Conservation (phyloP, 169 alveolate genomes). For the Eimeria maxima region DNA sequence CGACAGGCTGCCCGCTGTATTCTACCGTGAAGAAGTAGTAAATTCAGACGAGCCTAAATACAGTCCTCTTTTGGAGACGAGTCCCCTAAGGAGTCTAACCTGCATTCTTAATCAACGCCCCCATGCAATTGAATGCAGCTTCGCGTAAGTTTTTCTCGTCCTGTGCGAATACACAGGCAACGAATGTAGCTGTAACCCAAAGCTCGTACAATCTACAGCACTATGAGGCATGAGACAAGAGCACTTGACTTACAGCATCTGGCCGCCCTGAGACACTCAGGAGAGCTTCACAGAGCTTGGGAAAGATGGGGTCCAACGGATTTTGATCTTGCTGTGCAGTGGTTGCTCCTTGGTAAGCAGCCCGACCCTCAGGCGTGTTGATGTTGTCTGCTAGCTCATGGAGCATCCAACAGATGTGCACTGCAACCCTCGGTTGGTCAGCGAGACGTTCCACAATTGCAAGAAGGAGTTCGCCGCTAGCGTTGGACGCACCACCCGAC, state of each 20-base stretch:
- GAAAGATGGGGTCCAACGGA: slow-evolving; percentile 80
- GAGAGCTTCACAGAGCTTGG: slow-evolving; percentile 81
- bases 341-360: slow-evolving; percentile 20
- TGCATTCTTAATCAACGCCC: slow-evolving; percentile 76
- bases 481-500: slow-evolving; percentile 10
- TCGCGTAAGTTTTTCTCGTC: slow-evolving; percentile 83
- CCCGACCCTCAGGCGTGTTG: slow-evolving; percentile 69
- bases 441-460: slow-evolving; percentile 79
- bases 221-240: not conserved
- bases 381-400: slow-evolving; percentile 81
- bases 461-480: slow-evolving; percentile 73
- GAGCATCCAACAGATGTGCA: slow-evolving; percentile 83
- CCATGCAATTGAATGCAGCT: slow-evolving; percentile 83
- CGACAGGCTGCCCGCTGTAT: not conserved
- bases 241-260: slow-evolving; percentile 76
- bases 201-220: not conserved
- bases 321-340: slow-evolving; percentile 39
- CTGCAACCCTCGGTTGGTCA: slow-evolving; percentile 85
- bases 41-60: not conserved
- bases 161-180: not conserved
- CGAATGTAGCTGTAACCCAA: not conserved
- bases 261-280: slow-evolving; percentile 80
- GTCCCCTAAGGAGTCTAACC: slow-evolving; percentile 40
- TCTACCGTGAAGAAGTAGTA: not conserved
- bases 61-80: not conserved